A percentile compares a stretch with the other conserved stretches of the same genome.
phyloP scores from a whole-genome alignment of 495 filamentous ascomycete species.

The Penicillium paradoxum region DNA sequence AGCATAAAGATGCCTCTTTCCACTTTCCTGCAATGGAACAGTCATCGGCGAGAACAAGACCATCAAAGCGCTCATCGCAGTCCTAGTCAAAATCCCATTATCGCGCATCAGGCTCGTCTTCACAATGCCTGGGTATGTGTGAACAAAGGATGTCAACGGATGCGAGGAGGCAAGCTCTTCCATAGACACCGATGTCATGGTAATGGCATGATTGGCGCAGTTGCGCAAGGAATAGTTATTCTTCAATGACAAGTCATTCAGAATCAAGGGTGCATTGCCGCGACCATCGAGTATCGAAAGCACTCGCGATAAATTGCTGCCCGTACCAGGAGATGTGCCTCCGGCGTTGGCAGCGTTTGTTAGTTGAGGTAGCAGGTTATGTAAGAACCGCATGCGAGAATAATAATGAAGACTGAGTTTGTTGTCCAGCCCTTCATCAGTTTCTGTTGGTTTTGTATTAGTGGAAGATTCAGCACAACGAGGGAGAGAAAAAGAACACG shows the following conservation, averaged over 20 bases:
- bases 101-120: conserved; percentile 35
- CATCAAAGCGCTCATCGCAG: conserved; percentile 7
- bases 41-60: conserved; percentile 20
- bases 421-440: conserved; percentile 55
- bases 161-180: conserved; percentile 36
- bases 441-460: conserved; percentile 36
- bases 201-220: conserved; percentile 41
- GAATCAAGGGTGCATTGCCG: conserved; percentile 46
- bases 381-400: conserved; percentile 59
- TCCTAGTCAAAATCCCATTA: conserved; percentile 7
- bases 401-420: conserved; percentile 58
- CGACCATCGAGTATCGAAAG: conserved; percentile 51
- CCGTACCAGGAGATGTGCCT: not conserved
- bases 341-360: conserved; percentile 13
- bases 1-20: conserved; percentile 41
- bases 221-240: conserved; percentile 28
- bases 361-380: conserved; percentile 58
- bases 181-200: conserved; percentile 47
- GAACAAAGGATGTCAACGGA: conserved; percentile 53
- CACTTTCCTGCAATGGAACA: conserved; percentile 37
- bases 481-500: no score
- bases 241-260: conserved; percentile 44
- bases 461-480: not conserved
- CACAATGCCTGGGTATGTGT: conserved; percentile 53
- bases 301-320: conserved; percentile 46